Evolutionary conservation across 345 rosid species (phyloP), one percentile per base, ranked within the genome.

Genomic region (Populus alba): DNA sequence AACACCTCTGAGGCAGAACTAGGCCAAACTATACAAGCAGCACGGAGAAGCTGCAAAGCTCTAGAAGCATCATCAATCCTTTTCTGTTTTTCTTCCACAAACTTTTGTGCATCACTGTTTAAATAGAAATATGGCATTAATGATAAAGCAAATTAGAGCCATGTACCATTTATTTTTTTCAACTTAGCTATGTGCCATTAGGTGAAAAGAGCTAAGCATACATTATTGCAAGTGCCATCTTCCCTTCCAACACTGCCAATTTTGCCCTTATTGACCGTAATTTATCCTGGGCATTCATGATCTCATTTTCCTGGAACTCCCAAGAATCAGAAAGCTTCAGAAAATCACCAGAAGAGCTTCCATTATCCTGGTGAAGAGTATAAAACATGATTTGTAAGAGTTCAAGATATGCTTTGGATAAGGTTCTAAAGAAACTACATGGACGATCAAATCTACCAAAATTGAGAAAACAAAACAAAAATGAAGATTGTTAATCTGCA

Each of bases 281-380:
- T 82, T 85, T 87, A 86, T 86, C 87, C 79, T 82, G 89, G 71
- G 95, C 92, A 80, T 80, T 77, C 77, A 89, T 88, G 81, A 94
- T 88, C 83, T 91, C 95, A 78, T 85, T 91, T 83, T 92, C 94
- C 78, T 92, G 92, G 78, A 87, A 96, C 85, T 96, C 99, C 93
- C 83, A 88, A 66, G 91, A 91, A 91, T 96, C 98, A 78, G 86
- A 85, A 79, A 90, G 91, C 80, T 87, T 81, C 62, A 81, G 86
- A 76, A 85, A 82, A 75, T 86, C 85, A 62, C 84, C 83, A 27
- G 81, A 57, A 62, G 83, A 68, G 62, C 78, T 80, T 69, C 76
- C 86, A 74, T 68, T 76, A 75, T 70, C 88, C 92, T 92, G 69
- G 38, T 37, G 70, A 68, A 70, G 68, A 63, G 67, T 57, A 45